Base-by-base conservation (phyloP, 441 rosid genomes). In the Mallotus repandus region DNA sequence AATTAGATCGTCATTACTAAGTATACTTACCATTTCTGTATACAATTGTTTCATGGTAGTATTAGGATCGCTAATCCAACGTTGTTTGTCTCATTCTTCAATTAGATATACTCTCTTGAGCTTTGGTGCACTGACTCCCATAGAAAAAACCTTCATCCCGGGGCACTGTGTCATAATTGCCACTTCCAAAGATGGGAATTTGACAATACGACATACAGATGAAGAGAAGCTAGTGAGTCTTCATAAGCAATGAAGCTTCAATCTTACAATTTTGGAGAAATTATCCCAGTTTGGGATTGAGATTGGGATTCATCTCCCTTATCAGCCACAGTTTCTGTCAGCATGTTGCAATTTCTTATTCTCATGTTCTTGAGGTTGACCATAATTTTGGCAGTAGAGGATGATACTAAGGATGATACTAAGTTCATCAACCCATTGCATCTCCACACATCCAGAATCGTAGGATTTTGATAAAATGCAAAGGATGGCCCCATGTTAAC, bases 321-420 rank as follows among this genome's bases (percentile, higher is more conserved):
- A 4, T 14, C 49, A 52, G 64, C 38, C 25, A 72, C 12, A 16
- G 52, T 52, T 6, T 50, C 68, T 10, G 35, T 59, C 61, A 67
- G 1, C 45, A 13, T 12, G 7, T 90, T 68, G 93, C 87, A 75
- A 81, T 91, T 88, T 84, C 81, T 84, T 89, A 91, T 1, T 84
- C 86, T 72, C 89, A 95, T 25, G 85, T 88, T 72, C 83, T 88
- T 73, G 85, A 91, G 72, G 85, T 86, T 43, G 89, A 87, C 43
- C 41, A 73, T 12, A 56, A 35, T 43, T 65, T 53, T 65, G 19
- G 76, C 56, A 1, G 64, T 73, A 14, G 77, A 59, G 18, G 68
- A 49, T 35, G 77, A 50, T n/a, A n/a, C n/a, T n/a, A n/a, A n/a
- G n/a, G n/a, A n/a, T n/a, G n/a, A n/a, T 9, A 74, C 43, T 16